phyloP scores from a whole-genome alignment of 2,329 filamentous ascomycete species.

The Calonectria ilicicola region DNA sequence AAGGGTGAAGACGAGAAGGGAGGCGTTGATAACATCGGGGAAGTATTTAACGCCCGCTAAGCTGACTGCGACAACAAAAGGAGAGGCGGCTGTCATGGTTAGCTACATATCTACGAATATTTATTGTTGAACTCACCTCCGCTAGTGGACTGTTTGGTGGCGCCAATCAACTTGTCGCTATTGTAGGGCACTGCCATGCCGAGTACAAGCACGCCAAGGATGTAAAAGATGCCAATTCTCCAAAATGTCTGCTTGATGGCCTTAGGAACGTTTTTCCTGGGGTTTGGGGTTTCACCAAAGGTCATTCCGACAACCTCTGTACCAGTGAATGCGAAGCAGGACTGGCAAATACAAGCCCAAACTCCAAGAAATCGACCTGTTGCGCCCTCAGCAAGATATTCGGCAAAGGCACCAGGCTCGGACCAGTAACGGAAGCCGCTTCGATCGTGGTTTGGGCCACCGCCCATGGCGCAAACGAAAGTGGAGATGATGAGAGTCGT shows the following conservation, averaged over 20 bases:
- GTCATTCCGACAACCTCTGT: slow-evolving; percentile 32
- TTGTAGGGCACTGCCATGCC: slow-evolving; percentile 43
- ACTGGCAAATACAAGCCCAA: slow-evolving; percentile 52
- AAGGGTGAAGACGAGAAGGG: slow-evolving; percentile 39
- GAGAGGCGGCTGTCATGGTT: slow-evolving; percentile 29
- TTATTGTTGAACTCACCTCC: slow-evolving; percentile 9
- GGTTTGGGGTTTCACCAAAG: slow-evolving; percentile 40
- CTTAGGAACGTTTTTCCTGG: slow-evolving; percentile 35
- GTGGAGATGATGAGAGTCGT: slow-evolving; percentile 48
- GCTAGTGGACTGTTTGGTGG: slow-evolving; percentile 30
- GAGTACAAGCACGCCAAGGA: slow-evolving; percentile 35
- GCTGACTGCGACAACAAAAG: slow-evolving; percentile 40
- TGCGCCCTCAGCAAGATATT: slow-evolving; percentile 47
- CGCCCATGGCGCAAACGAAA: slow-evolving; percentile 52
- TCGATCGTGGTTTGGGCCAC: slow-evolving; percentile 50
- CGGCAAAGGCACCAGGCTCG: slow-evolving; percentile 56
- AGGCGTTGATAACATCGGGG: slow-evolving; percentile 38
- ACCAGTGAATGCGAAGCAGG: slow-evolving; percentile 50
- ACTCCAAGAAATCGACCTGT: slow-evolving; percentile 54
- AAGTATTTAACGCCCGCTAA: slow-evolving; percentile 34
- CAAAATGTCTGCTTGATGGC: slow-evolving; percentile 42
- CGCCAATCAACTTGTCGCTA: slow-evolving; percentile 25
- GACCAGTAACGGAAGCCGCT: slow-evolving; percentile 58
- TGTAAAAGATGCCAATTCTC: slow-evolving; percentile 42
- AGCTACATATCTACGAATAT: not conserved